Evolutionary conservation across 2,329 filamentous ascomycete genomes (phyloP), one percentile per base, ranked within the genome.

Genomic region (Sporothrix schenckii): DNA sequence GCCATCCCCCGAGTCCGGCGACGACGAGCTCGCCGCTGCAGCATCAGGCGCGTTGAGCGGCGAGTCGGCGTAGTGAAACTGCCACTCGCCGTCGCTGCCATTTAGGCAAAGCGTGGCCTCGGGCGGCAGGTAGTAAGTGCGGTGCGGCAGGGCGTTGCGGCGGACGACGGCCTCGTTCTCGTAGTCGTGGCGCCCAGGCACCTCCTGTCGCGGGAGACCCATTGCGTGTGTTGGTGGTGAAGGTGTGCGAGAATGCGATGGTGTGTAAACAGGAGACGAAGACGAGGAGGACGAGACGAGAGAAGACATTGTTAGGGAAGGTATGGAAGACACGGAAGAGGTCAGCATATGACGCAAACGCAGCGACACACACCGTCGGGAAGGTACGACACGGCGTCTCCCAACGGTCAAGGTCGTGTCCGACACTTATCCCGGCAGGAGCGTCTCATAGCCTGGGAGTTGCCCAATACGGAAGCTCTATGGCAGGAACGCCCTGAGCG

Each of bases 121-220:
- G 74, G 86, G 88, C 34, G 86, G 78, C 75, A 84, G 83, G 75
- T 88, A 89, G 74, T 86, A 81, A 65, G 85, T 84, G 70, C 88
- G 83, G 4, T 86, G 84, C 10, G 85, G 80, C 6, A 90, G 80
- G 0, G 85, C 87, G 74, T 88, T 88, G 73, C 83, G 84, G 76
- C 89, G 88, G 19, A 90, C 80, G 41, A 90, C 80, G 4, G 82
- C 76, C 70, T 88, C 81, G 74, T 90, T 90, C 76, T 83, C 87
- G 86, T 87, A 90, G 76, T 90, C 87, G 0, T 87, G 87, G 11
- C 50, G 44, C 14, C 70, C 70, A 1, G 49, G 30, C 4, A 39
- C 56, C 24, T 49, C 61, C 14, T 71, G 68, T 30, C 21, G 52
- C 10, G 71, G 30, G 24, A 72, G 39, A 39, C 68, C 61, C 65